Conservation (phyloP, 257 asterid species). For the Lantana camara region DNA sequence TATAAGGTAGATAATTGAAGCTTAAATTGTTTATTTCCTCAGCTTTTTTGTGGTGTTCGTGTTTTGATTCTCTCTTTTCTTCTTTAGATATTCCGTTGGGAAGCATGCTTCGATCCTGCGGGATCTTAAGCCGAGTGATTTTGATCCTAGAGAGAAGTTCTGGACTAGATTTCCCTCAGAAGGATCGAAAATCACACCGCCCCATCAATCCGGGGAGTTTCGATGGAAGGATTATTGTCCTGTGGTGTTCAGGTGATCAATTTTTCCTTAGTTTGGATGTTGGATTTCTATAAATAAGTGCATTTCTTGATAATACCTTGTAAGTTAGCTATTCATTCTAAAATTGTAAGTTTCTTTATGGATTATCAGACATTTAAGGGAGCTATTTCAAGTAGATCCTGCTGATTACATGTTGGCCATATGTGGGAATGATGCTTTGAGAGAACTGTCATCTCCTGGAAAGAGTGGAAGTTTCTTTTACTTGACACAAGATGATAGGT, state of each 20-base stretch:
- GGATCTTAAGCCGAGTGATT: constrained; percentile 55
- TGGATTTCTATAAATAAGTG: background rate
- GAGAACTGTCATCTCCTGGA: constrained; percentile 74
- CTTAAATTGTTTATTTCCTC: background rate
- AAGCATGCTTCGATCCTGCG: constrained; percentile 51
- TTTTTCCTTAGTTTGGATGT: background rate
- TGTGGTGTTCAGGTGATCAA: constrained; percentile 60
- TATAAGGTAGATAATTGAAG: constrained; percentile 37
- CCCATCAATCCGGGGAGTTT: constrained; percentile 67
- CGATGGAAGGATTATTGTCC: constrained; percentile 87
- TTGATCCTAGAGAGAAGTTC: constrained; percentile 68
- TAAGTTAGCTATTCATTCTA: constrained; percentile 9
- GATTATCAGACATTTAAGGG: constrained; percentile 53
- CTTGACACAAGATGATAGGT: constrained; percentile 67
- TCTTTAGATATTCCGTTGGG: constrained; percentile 61
- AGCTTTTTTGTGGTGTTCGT: background rate
- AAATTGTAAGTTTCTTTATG: constrained; percentile 18
- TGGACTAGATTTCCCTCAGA: constrained; percentile 65
- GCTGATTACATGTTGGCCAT: constrained; percentile 76
- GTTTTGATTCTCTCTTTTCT: constrained; percentile 11
- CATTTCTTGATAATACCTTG: background rate
- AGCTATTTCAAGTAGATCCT: constrained; percentile 66
- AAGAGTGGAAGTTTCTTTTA: constrained; percentile 76
- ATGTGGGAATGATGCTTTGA: constrained; percentile 65
- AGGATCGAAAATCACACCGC: constrained; percentile 71